Evolutionary conservation across 73 alveolate genomes (phyloP).

Genomic region (Durusdinium trenchii): DNA sequence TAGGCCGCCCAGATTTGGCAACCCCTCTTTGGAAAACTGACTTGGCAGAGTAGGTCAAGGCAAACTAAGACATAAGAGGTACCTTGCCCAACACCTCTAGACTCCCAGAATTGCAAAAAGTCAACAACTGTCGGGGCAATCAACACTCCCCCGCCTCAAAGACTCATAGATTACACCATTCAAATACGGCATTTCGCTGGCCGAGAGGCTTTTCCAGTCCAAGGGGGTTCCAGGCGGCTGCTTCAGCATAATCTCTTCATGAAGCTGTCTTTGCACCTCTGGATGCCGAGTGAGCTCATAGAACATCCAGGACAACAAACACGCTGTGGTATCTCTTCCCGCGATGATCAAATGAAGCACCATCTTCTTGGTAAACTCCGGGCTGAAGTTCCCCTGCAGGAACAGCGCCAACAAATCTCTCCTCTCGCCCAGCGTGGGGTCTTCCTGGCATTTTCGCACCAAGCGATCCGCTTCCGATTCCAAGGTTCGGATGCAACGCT

Average conservation of each 20-base stretch:
- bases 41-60: too few relatives aligned
- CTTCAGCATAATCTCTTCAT: neutral
- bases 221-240: neutral
- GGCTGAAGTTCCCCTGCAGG: neutral
- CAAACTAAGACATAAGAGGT: too few relatives aligned
- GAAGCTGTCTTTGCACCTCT: neutral
- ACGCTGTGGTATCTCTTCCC: neutral
- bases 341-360: conserved; percentile 26
- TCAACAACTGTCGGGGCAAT: too few relatives aligned
- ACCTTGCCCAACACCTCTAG: too few relatives aligned
- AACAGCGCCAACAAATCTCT: neutral
- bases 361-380: neutral
- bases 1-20: conserved; percentile 54
- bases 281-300: neutral
- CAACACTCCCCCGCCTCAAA: too few relatives aligned
- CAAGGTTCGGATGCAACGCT: neutral
- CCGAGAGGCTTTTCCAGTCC: neutral
- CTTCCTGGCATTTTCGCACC: neutral
- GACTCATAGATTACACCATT: neutral
- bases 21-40: too few relatives aligned
- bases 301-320: conserved; percentile 16
- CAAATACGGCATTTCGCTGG: neutral
- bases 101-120: too few relatives aligned
- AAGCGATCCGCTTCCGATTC: neutral
- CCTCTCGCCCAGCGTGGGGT: neutral